phyloP scores from a whole-genome alignment of 2,329 filamentous ascomycete species.

The Neopestalotiopsis sp. region DNA sequence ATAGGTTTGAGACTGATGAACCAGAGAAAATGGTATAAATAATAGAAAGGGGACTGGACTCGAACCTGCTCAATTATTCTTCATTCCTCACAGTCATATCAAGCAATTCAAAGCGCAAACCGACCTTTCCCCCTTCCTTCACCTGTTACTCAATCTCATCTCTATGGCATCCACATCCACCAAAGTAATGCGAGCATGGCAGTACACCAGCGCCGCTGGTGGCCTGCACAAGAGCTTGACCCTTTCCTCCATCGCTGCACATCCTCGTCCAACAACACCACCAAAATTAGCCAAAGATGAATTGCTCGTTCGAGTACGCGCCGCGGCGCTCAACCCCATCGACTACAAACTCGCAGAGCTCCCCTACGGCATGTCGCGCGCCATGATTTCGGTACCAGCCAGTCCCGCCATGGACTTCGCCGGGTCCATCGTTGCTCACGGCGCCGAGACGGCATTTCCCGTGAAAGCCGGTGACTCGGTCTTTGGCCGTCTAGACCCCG shows the following conservation, averaged over 20 bases:
- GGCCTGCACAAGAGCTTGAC: conserved; percentile 7
- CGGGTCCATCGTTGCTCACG: conserved; percentile 49
- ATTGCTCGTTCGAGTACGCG: conserved; percentile 47
- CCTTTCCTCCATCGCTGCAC: background rate
- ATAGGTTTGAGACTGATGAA: background rate
- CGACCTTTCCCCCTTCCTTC: background rate
- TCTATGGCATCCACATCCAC: background rate
- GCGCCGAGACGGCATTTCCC: background rate
- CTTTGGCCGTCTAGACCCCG: background rate
- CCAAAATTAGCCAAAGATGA: conserved; percentile 24
- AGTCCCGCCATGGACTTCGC: conserved; percentile 57
- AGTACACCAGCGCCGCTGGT: background rate
- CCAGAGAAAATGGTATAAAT: background rate
- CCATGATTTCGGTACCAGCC: conserved; percentile 44
- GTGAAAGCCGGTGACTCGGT: conserved; percentile 6
- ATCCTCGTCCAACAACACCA: conserved; percentile 29
- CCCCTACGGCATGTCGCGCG: conserved; percentile 42
- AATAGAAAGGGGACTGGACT: background rate
- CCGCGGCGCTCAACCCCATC: conserved; percentile 52
- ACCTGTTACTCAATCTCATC: background rate
- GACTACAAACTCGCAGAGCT: conserved; percentile 53
- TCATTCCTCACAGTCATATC: background rate
- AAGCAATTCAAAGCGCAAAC: too few species aligned
- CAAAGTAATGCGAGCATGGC: conserved; percentile 9
- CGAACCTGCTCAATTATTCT: background rate